These are phyloP conservation scores for Daedaleopsis nitida DNA, from an alignment of 768 basidiomycete species.

Conservation along the genomic window DNA sequence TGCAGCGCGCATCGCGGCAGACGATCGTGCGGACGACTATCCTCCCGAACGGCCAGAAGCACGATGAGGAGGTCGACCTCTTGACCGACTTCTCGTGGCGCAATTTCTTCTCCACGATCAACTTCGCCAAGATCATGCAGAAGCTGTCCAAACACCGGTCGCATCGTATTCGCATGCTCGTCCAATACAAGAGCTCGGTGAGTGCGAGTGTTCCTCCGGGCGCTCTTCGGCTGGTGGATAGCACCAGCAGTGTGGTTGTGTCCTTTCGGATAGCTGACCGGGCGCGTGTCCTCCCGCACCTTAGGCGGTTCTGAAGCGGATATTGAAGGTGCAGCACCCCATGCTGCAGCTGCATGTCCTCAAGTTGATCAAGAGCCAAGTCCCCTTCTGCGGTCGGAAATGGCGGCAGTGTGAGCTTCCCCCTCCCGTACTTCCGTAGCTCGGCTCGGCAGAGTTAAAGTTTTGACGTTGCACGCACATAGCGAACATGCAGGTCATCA, in stretches of 20 bases:
- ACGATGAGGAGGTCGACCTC: constrained; percentile 88
- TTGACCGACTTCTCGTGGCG: constrained; percentile 96
- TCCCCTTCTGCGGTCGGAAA: constrained; percentile 95
- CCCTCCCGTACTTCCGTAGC: background rate
- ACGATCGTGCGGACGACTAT: constrained; percentile 54
- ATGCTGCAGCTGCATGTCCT: constrained; percentile 92
- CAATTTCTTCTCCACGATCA: constrained; percentile 96
- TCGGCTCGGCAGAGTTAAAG: constrained; percentile 5
- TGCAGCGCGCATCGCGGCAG: constrained; percentile 62
- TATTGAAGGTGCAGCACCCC: constrained; percentile 91
- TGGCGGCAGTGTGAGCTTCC: constrained; percentile 86
- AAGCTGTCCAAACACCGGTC: constrained; percentile 94
- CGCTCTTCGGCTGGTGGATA: background rate
- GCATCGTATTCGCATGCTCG: constrained; percentile 93
- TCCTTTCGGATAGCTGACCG: constrained; percentile 1
- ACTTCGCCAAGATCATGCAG: constrained; percentile 97
- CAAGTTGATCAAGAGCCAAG: constrained; percentile 98
- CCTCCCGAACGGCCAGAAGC: constrained; percentile 72
- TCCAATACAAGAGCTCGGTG: constrained; percentile 98
- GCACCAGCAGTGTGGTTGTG: background rate
- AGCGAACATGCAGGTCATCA: constrained; percentile 99
- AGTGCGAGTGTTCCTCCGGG: constrained; percentile 28
- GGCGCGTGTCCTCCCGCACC: background rate
- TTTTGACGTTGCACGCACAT: constrained; percentile 7
- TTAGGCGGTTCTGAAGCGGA: constrained; percentile 93